Conservation (phyloP, 306 rosid genomes). For the Lathyrus sativus region DNA sequence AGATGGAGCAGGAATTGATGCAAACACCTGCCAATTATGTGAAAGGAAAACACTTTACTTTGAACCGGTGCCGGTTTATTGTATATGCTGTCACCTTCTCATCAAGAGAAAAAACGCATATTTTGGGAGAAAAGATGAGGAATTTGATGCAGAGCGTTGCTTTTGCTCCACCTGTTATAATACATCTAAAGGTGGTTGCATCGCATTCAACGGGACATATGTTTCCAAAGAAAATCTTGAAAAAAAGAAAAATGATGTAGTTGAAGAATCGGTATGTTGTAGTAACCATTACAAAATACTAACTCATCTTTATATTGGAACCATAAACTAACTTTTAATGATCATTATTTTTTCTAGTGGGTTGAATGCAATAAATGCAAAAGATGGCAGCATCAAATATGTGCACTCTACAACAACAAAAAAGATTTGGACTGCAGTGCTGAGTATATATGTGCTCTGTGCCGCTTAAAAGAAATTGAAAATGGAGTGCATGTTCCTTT, state of each 20-base stretch:
- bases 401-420: conserved; percentile 54
- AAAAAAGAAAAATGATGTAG: conserved; percentile 39
- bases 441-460: conserved; percentile 57
- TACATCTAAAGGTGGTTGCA: conserved; percentile 39
- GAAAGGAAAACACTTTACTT: conserved; percentile 33
- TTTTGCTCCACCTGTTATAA: conserved; percentile 53
- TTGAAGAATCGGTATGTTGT: conserved; percentile 53
- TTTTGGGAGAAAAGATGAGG: conserved; percentile 43
- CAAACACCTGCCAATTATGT: conserved; percentile 57
- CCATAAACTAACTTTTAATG: conserved; percentile 20
- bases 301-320: conserved; percentile 17
- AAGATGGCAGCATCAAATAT: conserved; percentile 69
- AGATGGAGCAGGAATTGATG: conserved; percentile 30
- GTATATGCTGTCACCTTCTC: conserved; percentile 39
- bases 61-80: conserved; percentile 43
- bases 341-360: conserved; percentile 51
- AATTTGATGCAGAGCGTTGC: conserved; percentile 32
- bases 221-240: conserved; percentile 48
- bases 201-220: conserved; percentile 40
- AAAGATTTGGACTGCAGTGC: conserved; percentile 42
- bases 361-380: conserved; percentile 63
- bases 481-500: conserved; percentile 40
- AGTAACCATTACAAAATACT: background rate
- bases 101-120: conserved; percentile 40
- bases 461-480: conserved; percentile 50